phyloP scores from a whole-genome alignment of 2,329 filamentous ascomycete species.

The Trichoderma polysporum region DNA sequence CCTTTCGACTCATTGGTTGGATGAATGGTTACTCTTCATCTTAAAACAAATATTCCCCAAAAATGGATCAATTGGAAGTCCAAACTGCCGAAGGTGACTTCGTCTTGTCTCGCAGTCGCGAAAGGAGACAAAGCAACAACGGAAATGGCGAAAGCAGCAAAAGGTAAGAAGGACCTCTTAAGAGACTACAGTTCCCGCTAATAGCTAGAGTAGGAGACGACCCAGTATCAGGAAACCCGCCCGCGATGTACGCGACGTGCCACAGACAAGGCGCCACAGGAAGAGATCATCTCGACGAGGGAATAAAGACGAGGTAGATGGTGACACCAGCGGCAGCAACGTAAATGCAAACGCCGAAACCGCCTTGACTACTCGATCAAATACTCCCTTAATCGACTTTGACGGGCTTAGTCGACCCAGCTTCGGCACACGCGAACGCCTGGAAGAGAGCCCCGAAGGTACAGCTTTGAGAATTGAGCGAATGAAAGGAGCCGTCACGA shows the following conservation, averaged over 20 bases:
- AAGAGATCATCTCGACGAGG: background rate
- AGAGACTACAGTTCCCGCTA: background rate
- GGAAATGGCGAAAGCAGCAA: background rate
- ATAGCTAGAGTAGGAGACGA: conserved; percentile 36
- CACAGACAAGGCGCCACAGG: conserved; percentile 27
- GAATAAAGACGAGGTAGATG: background rate
- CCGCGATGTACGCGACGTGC: conserved; percentile 59
- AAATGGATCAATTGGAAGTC: background rate
- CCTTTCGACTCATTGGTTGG: background rate
- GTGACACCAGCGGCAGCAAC: background rate
- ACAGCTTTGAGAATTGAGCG: conserved; percentile 54
- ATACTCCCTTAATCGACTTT: conserved; percentile 60
- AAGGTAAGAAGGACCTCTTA: background rate
- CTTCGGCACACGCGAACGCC: conserved; percentile 62
- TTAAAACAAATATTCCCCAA: background rate
- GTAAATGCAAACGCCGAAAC: background rate
- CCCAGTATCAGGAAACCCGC: conserved; percentile 60
- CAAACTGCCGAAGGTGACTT: background rate
- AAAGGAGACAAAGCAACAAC: background rate
- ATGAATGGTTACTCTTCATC: background rate
- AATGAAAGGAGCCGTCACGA: conserved; percentile 62
- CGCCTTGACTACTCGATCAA: conserved; percentile 33
- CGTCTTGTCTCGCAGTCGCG: background rate
- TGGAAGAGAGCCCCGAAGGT: conserved; percentile 51
- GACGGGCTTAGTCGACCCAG: conserved; percentile 62